Conservation (phyloP, 306 rosid genomes). For the Parietaria judaica region DNA sequence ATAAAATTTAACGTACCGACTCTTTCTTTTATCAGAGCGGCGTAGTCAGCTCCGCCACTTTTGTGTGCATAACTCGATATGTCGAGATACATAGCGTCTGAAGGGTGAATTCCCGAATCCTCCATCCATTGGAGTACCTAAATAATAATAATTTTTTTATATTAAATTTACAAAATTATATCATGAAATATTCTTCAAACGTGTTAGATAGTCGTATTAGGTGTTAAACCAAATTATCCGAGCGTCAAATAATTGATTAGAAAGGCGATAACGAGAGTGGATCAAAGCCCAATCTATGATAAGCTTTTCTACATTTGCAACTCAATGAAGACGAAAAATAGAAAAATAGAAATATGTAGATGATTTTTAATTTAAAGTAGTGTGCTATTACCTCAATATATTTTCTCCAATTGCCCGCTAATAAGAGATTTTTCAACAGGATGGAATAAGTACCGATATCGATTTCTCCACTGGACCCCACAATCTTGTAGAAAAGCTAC, state of each 20-base stretch:
- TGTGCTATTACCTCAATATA: constrained; percentile 61
- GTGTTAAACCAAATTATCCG: no score
- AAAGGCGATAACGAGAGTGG: no score
- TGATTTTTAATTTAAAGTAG: no score
- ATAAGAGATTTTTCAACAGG: constrained; percentile 76
- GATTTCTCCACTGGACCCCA: constrained; percentile 57
- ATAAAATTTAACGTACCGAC: constrained; percentile 48
- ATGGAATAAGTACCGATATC: constrained; percentile 63
- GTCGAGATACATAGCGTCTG: constrained; percentile 54
- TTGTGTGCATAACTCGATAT: constrained; percentile 56
- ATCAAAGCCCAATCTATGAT: no score
- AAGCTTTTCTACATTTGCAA: no score
- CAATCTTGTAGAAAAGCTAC: constrained; percentile 79
- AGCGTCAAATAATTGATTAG: no score
- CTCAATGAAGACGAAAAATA: neutral
- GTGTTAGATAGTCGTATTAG: no score
- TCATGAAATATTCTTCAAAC: no score
- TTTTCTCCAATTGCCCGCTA: constrained; percentile 88
- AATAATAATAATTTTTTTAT: neutral
- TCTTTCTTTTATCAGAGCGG: constrained; percentile 56
- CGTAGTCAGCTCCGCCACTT: constrained; percentile 61
- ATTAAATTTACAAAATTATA: no score
- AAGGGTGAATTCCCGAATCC: constrained; percentile 73
- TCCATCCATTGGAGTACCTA: constrained; percentile 92
- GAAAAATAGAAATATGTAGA: neutral